Evolutionary conservation across 139 green algal species (phyloP), one percentile per base, ranked within the genome.

Genomic region (Chlamydomonas sp.): DNA sequence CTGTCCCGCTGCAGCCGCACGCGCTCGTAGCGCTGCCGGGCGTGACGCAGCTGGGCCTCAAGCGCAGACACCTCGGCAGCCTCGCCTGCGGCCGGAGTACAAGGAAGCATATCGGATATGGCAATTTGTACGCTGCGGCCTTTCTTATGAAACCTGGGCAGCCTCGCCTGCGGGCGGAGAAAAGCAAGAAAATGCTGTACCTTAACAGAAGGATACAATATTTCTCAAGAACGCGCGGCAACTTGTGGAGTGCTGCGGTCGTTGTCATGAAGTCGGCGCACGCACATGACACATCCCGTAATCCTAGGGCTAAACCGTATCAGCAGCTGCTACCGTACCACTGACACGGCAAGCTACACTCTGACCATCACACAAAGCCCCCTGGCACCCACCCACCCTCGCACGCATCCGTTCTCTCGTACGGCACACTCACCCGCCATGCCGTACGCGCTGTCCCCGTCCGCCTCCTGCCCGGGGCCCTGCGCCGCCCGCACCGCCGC

Each of bases 21-120:
- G 60, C 83, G 83, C 83, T 88, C 83, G 83, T 67, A 81, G 83
- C 83, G 83, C 83, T 88, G 83, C 49, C 63, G 62, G 1, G 63
- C 63, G 83, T 81, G 84, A 2, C 84, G 84, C 57, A 88, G 84
- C 74, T 83, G 75, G 1, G 84, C 63, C 74, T 83, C 84, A 75
- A 83, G 59, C 9, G 84, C 84, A 0, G 75, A 75, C 16, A 77
- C n/a, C 64, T 83, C 75, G 63, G 74, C 84, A 64, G n/a, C 84
- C 64, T 83, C 84, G 75, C 74, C 83, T 86, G 81, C 6, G 59
- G 49, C 49, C 15, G 2, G 49, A 5, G 31, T 8, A 2, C 49
- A 20, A 10, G 8, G 74, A 17, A 77, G 20, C 31, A 49, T 49
- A 49, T 49, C 31, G 31, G 31, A 49, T 49, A 49, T 49, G 31